Evolutionary conservation across 1,284 basidiomycete genomes (phyloP).

Genomic region (Ustilago vetiveriae): DNA sequence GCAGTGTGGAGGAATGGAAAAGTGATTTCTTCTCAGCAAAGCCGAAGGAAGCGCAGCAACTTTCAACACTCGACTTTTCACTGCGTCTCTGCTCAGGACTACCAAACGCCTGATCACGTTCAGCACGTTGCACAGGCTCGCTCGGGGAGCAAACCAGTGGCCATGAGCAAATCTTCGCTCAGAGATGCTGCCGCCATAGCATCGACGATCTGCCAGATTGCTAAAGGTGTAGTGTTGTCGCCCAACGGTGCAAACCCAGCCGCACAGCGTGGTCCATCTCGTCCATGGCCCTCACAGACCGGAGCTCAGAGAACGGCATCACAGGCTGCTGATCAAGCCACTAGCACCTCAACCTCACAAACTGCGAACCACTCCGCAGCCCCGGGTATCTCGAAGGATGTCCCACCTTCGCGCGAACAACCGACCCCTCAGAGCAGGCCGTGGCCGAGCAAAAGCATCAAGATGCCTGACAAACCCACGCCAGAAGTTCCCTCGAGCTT

Average conservation of each 20-base stretch:
- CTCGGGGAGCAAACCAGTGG: too few species aligned
- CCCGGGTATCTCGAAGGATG: too few species aligned
- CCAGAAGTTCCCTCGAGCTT: background rate
- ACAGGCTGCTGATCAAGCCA: too few species aligned
- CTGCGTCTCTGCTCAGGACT: background rate
- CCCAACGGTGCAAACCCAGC: conserved; percentile 16
- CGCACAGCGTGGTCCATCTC: conserved; percentile 2
- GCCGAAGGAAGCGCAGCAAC: background rate
- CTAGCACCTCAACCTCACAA: too few species aligned
- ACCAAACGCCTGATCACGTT: background rate
- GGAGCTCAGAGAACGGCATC: background rate
- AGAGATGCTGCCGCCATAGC: conserved; percentile 45
- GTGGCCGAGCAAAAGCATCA: conserved; percentile 22
- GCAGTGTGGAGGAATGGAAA: background rate
- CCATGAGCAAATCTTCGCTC: conserved; percentile 41
- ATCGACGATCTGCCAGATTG: conserved; percentile 39
- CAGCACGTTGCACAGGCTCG: too few species aligned
- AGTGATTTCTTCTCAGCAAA: conserved; percentile 3
- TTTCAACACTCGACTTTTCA: too few species aligned
- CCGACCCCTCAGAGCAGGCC: conserved; percentile 8
- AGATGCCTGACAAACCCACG: background rate
- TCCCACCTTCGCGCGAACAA: too few species aligned
- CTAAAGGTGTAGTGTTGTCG: conserved; percentile 32
- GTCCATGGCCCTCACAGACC: conserved; percentile 31
- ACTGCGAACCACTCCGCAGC: too few species aligned